Percentiles rank a stretch among this genome's conserved stretches.
Evolutionary conservation across 1,284 basidiomycete species (phyloP).

Genomic region (Ceratobasidium sp.): DNA sequence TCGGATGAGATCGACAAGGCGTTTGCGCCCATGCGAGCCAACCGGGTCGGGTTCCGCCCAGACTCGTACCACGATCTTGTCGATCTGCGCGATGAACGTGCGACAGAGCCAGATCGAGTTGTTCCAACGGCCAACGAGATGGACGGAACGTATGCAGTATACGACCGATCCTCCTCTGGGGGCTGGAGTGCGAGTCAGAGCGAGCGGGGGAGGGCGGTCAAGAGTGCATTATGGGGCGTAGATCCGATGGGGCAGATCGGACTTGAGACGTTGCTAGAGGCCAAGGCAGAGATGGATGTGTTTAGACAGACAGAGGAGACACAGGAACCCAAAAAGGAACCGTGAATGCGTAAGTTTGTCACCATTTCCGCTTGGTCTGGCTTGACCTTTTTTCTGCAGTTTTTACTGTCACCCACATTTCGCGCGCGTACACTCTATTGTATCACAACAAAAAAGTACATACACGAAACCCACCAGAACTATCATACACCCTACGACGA

Average conservation of each 20-base stretch:
- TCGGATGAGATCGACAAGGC: constrained; percentile 26
- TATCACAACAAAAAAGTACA: constrained; percentile 26
- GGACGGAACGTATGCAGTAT: not conserved
- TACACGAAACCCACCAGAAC: constrained; percentile 18
- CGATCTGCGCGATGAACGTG: not conserved
- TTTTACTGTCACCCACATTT: not conserved
- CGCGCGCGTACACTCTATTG: constrained; percentile 31
- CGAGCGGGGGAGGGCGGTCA: constrained; percentile 27
- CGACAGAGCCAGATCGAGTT: constrained; percentile 23
- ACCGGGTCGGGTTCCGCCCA: not conserved
- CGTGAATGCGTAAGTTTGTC: not conserved
- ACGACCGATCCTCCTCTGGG: not conserved
- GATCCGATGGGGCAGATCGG: constrained; percentile 35
- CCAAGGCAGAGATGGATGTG: constrained; percentile 26
- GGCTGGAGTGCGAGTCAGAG: constrained; percentile 22
- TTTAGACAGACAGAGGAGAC: not conserved
- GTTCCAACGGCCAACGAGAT: constrained; percentile 12
- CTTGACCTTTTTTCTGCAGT: constrained; percentile 2
- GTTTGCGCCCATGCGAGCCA: not conserved
- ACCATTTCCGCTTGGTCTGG: not conserved
- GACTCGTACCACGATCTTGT: constrained; percentile 16
- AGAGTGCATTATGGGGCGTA: constrained; percentile 28
- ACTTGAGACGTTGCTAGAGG: constrained; percentile 30
- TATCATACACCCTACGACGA: constrained; percentile 1
- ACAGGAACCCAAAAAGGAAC: not conserved